phyloP scores from a whole-genome alignment of 495 filamentous ascomycete genomes.

The Penicillium riverlandense region DNA sequence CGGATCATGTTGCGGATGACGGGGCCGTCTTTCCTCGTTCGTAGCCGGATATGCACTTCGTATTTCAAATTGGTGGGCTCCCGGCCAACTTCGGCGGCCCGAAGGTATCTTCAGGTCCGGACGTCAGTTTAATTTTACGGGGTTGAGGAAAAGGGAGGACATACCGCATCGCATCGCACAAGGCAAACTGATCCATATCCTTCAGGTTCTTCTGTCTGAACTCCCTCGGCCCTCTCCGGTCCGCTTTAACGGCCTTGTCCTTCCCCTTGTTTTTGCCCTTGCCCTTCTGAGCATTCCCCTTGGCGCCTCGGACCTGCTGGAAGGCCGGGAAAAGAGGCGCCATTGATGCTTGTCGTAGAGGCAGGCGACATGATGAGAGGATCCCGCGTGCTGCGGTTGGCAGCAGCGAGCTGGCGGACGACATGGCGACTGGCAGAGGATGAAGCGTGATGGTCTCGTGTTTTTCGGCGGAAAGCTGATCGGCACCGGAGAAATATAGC shows the following conservation, averaged over 20 bases:
- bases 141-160: too few species aligned
- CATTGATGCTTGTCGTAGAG: slow-evolving; percentile 26
- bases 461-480: slow-evolving; percentile 32
- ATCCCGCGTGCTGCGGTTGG: slow-evolving; percentile 32
- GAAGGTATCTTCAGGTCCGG: slow-evolving; percentile 60
- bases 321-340: slow-evolving; percentile 24
- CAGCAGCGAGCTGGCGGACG: slow-evolving; percentile 30
- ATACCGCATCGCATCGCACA: slow-evolving; percentile 92
- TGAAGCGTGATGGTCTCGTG: slow-evolving; percentile 2
- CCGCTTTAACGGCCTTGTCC: slow-evolving; percentile 50
- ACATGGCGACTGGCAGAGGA: slow-evolving; percentile 19
- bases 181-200: slow-evolving; percentile 59
- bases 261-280: slow-evolving; percentile 25
- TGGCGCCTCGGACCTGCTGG: slow-evolving; percentile 34
- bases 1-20: slow-evolving; percentile 80
- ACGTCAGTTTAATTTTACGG: too few species aligned
- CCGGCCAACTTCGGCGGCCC: slow-evolving; percentile 83
- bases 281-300: slow-evolving; percentile 20
- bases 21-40: slow-evolving; percentile 72
- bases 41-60: slow-evolving; percentile 74
- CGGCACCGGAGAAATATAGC: slow-evolving; percentile 27
- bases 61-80: slow-evolving; percentile 71
- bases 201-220: slow-evolving; percentile 57
- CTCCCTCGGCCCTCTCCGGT: slow-evolving; percentile 55
- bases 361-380: slow-evolving; percentile 28